A percentile compares a stretch with the other conserved stretches of the same genome.
Evolutionary conservation across 345 rosid genomes (phyloP).

Genomic region (Sapria himalayana): DNA sequence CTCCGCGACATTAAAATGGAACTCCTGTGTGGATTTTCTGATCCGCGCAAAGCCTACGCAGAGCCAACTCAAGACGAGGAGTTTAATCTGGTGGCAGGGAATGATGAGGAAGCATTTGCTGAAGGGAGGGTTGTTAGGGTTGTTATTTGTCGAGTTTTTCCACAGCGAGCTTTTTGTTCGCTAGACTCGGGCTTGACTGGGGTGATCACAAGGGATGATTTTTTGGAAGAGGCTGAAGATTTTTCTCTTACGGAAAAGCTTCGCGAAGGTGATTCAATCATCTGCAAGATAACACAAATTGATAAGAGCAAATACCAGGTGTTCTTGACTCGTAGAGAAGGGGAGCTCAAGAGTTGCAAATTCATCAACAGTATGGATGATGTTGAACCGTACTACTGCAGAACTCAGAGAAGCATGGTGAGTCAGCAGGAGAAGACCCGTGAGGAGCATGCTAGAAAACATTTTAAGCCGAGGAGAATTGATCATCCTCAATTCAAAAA

Average conservation of each 20-base stretch:
- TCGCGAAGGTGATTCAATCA: constrained; percentile 2
- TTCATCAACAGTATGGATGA: not conserved
- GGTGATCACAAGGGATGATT: constrained; percentile 5
- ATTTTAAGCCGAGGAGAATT: constrained; percentile 6
- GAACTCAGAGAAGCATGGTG: not conserved
- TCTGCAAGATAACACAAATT: constrained; percentile 5
- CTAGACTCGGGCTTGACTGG: constrained; percentile 7
- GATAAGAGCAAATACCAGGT: constrained; percentile 6
- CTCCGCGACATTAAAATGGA: constrained; percentile 5
- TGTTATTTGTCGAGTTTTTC: not conserved
- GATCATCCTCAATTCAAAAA: constrained; percentile 3
- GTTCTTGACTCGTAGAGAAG: constrained; percentile 6
- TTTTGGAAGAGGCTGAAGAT: constrained; percentile 3
- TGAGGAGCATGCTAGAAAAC: constrained; percentile 4
- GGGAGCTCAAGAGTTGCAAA: constrained; percentile 6
- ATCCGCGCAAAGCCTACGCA: not conserved
- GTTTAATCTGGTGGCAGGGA: constrained; percentile 4
- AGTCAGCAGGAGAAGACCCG: not conserved
- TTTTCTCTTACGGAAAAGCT: constrained; percentile 2
- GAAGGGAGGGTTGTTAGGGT: constrained; percentile 5
- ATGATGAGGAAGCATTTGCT: constrained; percentile 6
- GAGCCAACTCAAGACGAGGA: constrained; percentile 3
- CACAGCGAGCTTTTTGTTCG: constrained; percentile 5
- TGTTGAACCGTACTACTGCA: constrained; percentile 4
- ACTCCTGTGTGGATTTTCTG: constrained; percentile 4